Base-by-base conservation (phyloP, 352 stramenopile genomes). In the Phytophthora tentaculata region DNA sequence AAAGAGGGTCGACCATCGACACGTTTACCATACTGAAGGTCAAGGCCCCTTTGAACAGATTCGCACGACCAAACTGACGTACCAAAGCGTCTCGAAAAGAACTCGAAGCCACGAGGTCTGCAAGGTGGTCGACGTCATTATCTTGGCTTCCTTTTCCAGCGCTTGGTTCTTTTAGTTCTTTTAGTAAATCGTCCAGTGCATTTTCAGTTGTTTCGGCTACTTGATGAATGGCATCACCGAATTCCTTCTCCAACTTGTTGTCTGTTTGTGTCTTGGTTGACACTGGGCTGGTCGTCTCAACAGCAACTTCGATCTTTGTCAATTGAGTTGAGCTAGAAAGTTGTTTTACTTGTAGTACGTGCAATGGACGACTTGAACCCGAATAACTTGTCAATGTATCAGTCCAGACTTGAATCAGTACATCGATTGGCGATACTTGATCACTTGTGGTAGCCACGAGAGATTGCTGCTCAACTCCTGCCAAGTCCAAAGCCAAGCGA, bases 331-430 rank as follows among this genome's bases (percentile, higher is more conserved):
- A 48, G 7, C n/a, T 24, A 16, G 9, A 24, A 19, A 39, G 14
- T 2, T 61, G 17, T 8, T 14, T 28, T 13, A 76, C 63, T 65
- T 76, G 57, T 16, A 78, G 61, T 13, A 77, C 37, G 45, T 83
- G 76, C 60, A 81, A 57, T 19, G 29, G 22, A 23, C 54, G 20
- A 16, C 29, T 61, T 13, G 49, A 67, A 53, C 53, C 48, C 10
- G 45, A 65, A 48, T 64, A 77, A 3, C 39, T 71, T 48, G 51
- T 51, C 32, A 83, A 23, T 14, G 56, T 66, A 10, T 71, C 61
- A 5, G 51, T 66, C 61, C 74, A 80, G 6, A 44, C n/a, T 22
- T 70, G 48, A 23, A 72, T 22, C 43, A 81, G 14, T 32, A 20
- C 26, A 45, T 57, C 52, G 2, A 66, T 49, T 44, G 45, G 29